Evolutionary conservation across 345 rosid species (phyloP), one percentile per base, ranked within the genome.

Genomic region (Eucalyptus paniculata): DNA sequence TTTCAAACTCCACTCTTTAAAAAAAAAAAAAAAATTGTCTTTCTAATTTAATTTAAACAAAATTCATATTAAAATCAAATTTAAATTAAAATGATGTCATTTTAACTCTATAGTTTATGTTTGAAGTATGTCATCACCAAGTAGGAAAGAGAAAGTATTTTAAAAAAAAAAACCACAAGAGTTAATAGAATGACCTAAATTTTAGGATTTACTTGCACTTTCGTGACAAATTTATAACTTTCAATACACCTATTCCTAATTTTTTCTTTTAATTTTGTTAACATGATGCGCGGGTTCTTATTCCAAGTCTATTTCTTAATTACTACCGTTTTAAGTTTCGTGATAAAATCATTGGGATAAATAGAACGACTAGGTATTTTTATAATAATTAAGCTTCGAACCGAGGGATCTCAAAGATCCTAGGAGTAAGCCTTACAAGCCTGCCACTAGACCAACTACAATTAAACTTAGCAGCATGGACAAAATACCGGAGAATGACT

Each of bases 201-300:
- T 53, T 19, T 53, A 19, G 0, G 11, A 53, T 53, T 53, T 0
- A 53, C 0, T 53, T 53, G 1, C 2, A 53, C 1, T 53, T 53
- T 53, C 0, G 2, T 53, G 26, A 53, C 5, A 21, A 21, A 53
- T 8, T 19, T 53, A 53, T 53, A 53, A 21, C 11, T 53, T 53
- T 53, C 1, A 8, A 0, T 53, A 8, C 5, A 53, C 5, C 1
- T 8, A 3, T 53, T 53, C 26, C 26, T 53, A 53, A 21, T 19
- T 19, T 53, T 53, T 53, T 4, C 5, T 53, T 53, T 53, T 53
- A 53, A 21, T 8, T 53, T 53, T 21, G 5, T 53, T 21, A 21
- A 53, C 5, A 4, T 8, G 58, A 53, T 53, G 26, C 5, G 0
- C 0, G 26, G 58, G 58, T 19, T 53, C 11, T 53, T 53, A 53